These are phyloP conservation scores for Sideroxylon spinosum DNA, from an alignment of 179 eudicot genomes.

Conservation along the genomic window DNA sequence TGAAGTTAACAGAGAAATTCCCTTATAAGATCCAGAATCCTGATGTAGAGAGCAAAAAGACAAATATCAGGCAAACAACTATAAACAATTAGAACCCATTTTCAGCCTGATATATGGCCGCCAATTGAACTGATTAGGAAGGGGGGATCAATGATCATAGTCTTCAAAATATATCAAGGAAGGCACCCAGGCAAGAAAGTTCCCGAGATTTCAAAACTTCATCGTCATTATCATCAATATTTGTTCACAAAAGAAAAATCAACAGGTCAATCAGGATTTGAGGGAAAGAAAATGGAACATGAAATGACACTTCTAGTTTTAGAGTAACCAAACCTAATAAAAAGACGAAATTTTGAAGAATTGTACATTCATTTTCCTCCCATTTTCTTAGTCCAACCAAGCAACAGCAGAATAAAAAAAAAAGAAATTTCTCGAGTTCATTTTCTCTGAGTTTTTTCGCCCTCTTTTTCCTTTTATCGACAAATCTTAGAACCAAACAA, in stretches of 20 bases:
- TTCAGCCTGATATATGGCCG: neutral
- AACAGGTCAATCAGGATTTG: neutral
- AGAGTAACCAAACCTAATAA: no score
- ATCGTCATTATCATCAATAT: no score
- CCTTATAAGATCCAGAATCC: conserved; percentile 7
- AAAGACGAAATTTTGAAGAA: no score
- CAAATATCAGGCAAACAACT: neutral
- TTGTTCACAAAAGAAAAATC: neutral
- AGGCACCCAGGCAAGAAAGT: neutral
- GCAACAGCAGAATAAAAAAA: no score
- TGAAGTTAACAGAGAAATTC: neutral
- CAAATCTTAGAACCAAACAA: no score
- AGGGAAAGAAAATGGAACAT: no score
- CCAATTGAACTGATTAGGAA: neutral
- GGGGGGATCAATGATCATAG: neutral
- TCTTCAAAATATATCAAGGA: neutral
- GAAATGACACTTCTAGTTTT: no score
- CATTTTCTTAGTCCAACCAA: no score
- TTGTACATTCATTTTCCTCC: no score
- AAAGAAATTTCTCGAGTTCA: no score
- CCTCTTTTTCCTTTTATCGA: no score
- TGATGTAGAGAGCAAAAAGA: neutral
- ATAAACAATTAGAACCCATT: neutral
- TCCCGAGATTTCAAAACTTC: neutral
- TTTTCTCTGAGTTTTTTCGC: no score